phyloP scores from a whole-genome alignment of 2,329 filamentous ascomycete species.

The Xylariales sp. region DNA sequence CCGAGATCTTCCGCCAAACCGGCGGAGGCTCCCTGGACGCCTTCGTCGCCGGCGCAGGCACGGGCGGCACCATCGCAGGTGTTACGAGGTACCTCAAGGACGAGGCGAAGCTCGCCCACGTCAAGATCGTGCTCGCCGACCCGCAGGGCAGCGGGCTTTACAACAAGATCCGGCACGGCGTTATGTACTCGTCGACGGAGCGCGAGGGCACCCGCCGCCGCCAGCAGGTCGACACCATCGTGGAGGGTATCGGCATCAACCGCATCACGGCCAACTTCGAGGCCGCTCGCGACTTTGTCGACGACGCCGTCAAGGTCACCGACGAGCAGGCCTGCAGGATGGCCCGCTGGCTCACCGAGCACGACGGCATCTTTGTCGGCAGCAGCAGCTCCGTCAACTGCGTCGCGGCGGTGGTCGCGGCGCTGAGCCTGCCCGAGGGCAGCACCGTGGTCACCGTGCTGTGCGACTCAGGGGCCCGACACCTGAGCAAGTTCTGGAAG shows the following conservation, averaged over 20 bases:
- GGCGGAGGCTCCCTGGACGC: constrained; percentile 71
- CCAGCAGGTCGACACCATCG: constrained; percentile 90
- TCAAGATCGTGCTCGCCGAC: constrained; percentile 81
- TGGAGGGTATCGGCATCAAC: constrained; percentile 95
- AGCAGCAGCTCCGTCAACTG: constrained; percentile 98
- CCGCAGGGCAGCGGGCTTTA: constrained; percentile 91
- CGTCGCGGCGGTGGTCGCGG: constrained; percentile 69
- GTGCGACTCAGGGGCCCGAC: constrained; percentile 77
- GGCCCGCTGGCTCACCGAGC: constrained; percentile 95
- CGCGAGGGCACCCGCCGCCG: constrained; percentile 84
- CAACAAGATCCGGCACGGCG: constrained; percentile 87
- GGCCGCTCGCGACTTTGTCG: constrained; percentile 76
- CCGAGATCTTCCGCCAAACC: constrained; percentile 82
- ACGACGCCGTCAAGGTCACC: constrained; percentile 84
- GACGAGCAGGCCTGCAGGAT: constrained; percentile 87
- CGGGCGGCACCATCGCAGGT: constrained; percentile 88
- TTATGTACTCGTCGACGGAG: constrained; percentile 91
- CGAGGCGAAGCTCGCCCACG: constrained; percentile 46
- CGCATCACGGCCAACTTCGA: constrained; percentile 93
- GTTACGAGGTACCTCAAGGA: constrained; percentile 82
- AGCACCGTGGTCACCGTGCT: constrained; percentile 77
- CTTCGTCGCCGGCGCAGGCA: constrained; percentile 91
- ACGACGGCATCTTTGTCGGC: constrained; percentile 90
- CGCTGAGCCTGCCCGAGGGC: constrained; percentile 55
- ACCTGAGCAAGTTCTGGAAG: constrained; percentile 84